phyloP scores from a whole-genome alignment of 352 stramenopile species.

The Plasmopara halstedii region DNA sequence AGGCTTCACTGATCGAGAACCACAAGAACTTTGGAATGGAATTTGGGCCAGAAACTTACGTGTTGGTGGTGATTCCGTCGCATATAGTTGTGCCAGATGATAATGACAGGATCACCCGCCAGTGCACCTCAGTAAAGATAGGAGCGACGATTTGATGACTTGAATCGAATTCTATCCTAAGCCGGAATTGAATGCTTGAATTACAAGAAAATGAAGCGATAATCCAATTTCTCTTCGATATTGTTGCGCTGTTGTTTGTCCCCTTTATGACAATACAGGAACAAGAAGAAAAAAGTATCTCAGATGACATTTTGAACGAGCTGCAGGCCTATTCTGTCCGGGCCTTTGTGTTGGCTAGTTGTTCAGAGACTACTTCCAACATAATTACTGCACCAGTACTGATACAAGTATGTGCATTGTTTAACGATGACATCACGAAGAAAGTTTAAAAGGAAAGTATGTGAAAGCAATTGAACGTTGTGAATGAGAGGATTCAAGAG shows the following conservation, averaged over 20 bases:
- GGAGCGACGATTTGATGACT: not conserved
- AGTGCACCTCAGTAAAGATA: not conserved
- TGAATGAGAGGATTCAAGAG: conserved; percentile 1
- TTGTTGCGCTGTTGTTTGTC: not conserved
- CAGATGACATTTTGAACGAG: not conserved
- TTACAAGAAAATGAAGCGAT: not conserved
- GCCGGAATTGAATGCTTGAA: not conserved
- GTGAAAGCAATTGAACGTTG: not conserved
- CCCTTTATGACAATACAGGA: not conserved
- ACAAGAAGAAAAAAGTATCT: not conserved
- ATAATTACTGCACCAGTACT: not conserved
- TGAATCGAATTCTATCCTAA: not conserved
- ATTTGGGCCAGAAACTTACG: not conserved
- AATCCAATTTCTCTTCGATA: not conserved
- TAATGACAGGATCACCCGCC: not conserved
- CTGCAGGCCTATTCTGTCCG: not conserved
- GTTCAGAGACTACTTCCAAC: not conserved
- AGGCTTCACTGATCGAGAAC: not conserved
- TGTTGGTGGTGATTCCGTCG: not conserved
- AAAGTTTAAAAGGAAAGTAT: not conserved
- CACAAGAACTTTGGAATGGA: not conserved
- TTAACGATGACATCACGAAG: not conserved
- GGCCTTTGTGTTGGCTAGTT: not conserved
- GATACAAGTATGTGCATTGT: not conserved
- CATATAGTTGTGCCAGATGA: not conserved